A percentile compares a stretch with the other conserved stretches of the same genome.
phyloP scores from a whole-genome alignment of 169 alveolate species.

The Cryptosporidium xiaoi region DNA sequence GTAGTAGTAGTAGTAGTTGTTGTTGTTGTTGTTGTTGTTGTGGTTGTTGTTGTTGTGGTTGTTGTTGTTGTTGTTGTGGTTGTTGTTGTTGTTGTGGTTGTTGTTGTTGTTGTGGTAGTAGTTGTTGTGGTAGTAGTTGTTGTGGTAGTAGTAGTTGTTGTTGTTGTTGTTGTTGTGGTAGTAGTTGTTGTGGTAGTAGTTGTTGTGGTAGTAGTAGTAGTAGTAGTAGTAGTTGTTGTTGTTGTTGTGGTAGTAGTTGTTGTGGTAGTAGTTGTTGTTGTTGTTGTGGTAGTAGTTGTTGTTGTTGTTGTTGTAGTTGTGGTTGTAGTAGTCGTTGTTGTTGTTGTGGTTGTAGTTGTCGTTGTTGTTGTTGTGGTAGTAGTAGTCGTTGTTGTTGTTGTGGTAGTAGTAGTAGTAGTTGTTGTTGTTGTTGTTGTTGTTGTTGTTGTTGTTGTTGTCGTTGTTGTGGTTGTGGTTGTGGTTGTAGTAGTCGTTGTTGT shows the following conservation, averaged over 20 bases:
- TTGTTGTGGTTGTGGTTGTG: constrained; percentile 1
- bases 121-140: neutral
- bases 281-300: constrained; percentile 24
- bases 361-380: constrained; percentile 19
- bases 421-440: constrained; percentile 22
- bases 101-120: neutral
- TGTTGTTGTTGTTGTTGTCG: constrained; percentile 3
- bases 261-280: constrained; percentile 5
- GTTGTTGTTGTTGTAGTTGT: constrained; percentile 17
- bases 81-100: too few relatives aligned
- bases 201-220: constrained; percentile 20
- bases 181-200: constrained; percentile 42
- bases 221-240: constrained; percentile 38
- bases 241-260: constrained; percentile 44
- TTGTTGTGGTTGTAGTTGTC: constrained; percentile 7
- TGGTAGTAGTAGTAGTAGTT: constrained; percentile 7
- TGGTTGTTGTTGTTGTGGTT: neutral
- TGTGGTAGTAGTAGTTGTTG: neutral
- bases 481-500: neutral
- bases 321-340: constrained; percentile 31
- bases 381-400: constrained; percentile 13
- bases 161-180: constrained; percentile 15
- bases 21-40: constrained; percentile 34
- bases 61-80: constrained; percentile 49
- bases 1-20: constrained; percentile 8